Base-by-base conservation (phyloP, 1,139 yeast species). In the Debaryomycetaceae sp. region DNA sequence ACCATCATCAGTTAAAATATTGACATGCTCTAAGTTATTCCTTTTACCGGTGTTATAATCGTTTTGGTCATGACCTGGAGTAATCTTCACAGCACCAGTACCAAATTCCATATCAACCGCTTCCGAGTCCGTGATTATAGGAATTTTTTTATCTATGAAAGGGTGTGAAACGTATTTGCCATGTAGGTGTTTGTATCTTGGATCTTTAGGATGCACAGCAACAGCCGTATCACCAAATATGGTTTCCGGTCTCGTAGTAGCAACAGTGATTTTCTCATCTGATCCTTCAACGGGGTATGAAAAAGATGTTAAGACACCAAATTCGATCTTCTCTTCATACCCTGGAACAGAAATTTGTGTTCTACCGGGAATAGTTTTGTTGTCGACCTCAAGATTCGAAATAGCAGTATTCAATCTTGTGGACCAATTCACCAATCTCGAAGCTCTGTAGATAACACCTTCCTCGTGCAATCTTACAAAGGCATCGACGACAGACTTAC, bases 101-200 rank as follows among this genome's bases (percentile, higher is more conserved):
- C 99, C 99, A 57, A 93, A 93, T 68, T 88, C 96, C 98, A 93
- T 93, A 67, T 93, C 99, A 52, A 93, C 99, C 36, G 98, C 95
- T 69, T 89, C 96, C 36, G 84, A 65, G 65, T 93, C 99, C 45
- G 91, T 80, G 50, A 93, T 75, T 62, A 93, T 89, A 53, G 99
- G 99, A 46, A 93, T 69, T 61, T 81, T 77, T 65, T 91, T 85
- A 62, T 86, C 88, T 57, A 89, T 72, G 69, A 93, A 87, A 50
- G 99, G 99, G 69, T 93, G 99, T 55, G 80, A 67, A 47, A 87
- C 95, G 64, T 74, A 88, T 66, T 91, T 90, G 52, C 99, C 99
- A 63, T 93, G 99, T 60, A 93, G 78, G 65, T 93, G 99, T 56
- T 74, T 86, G 76, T 93, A 93, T 67, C 99, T 84, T 40, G 83